Base-by-base conservation (phyloP, 495 filamentous ascomycete genomes). In the Neohortaea acidophila region DNA sequence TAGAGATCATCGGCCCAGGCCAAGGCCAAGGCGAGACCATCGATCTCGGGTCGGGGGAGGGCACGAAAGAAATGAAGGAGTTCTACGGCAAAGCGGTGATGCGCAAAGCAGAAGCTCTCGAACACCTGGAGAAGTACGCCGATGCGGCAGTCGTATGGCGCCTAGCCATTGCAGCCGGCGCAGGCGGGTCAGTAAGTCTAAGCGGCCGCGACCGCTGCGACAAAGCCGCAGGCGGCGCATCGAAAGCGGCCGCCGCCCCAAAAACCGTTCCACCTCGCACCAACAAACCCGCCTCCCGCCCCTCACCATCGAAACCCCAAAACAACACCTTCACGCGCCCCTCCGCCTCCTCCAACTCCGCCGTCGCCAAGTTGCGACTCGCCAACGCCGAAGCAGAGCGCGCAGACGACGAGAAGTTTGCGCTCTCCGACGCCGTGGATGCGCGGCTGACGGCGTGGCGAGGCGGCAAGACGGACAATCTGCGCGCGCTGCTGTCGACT, bases 31-130 rank as follows among this genome's bases (percentile, higher is more conserved):
- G 66, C 9, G 89, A 97, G 59, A 69, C 54, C 4, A 82, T 97
- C 36, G 70, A 79, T 20, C 63, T 89, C 2, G 66, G 68, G 13
- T 69, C 63, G 28, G 64, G 59, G 13, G 72, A 77, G 41, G 67
- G 77, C 13, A 66, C 68, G 20, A 91, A 93, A 43, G 77, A 83
- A 29, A 94, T 97, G 86, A 77, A 69, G 31, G 83, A 87, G 26
- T 83, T 92, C 53, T 96, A 75, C 57, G 82, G 81, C 33, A 96
- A 94, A 58, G 86, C 85, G 0, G 65, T 94, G 28, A 85, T 77
- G 57, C 78, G 91, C 39, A 94, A 94, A 64, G 89, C 91, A 11
- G 91, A 96, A 57, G 87, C 81, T 1, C 66, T 96, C 21, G 89
- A 97, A 60, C 81, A 94, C 49, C 75, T 97, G 52, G 89, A 97